Base-by-base conservation (phyloP, 140 eudicot genomes). In the Bidens hawaiensis region DNA sequence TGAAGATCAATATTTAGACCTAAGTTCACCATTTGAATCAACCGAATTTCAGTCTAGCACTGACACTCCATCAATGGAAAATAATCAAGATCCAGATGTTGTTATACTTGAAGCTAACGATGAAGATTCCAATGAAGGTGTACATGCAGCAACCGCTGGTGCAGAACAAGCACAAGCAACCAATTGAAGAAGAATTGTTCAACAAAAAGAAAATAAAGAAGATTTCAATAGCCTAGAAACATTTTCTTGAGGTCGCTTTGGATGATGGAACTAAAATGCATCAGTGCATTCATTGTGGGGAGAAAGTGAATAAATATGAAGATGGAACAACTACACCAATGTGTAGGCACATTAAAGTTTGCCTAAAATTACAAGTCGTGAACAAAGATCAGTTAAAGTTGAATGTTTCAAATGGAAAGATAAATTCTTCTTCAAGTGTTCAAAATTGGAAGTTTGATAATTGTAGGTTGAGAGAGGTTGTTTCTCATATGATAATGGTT, bases 261-360 rank as follows among this genome's bases (percentile, higher is more conserved):
- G 46, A 12, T 11, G 33, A 36, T 60, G 51, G 65, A 60, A 60
- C 19, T 21, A 9, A 1, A 14, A n/a, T 12, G 25, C 23, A 38
- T 34, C 6, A 60, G 9, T 60, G 65, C 19, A 60, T 19, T 19
- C 50, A 60, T 38, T 60, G 50, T 22, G 4, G 7, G 4, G 13
- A 21, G 2, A 60, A 38, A 22, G 13, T 38, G 2, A 60, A 60
- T 13, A 38, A 60, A 19, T 36, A 1, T 40, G 14, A 36, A 6
- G 50, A 40, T 38, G 66, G 66, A 60, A 38, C 66, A 0, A 60
- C 23, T 14, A 60, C 66, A 38, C 50, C 48, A 21, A 31, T 16
- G 4, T 9, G 1, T 33, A 33, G 47, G 64, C 42, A 23, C 30
- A 8, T 62, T 45, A 1, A 1, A 5, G 15, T 2, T 43, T 43